phyloP scores from a whole-genome alignment of 306 rosid species.

The Casuarina glauca region DNA sequence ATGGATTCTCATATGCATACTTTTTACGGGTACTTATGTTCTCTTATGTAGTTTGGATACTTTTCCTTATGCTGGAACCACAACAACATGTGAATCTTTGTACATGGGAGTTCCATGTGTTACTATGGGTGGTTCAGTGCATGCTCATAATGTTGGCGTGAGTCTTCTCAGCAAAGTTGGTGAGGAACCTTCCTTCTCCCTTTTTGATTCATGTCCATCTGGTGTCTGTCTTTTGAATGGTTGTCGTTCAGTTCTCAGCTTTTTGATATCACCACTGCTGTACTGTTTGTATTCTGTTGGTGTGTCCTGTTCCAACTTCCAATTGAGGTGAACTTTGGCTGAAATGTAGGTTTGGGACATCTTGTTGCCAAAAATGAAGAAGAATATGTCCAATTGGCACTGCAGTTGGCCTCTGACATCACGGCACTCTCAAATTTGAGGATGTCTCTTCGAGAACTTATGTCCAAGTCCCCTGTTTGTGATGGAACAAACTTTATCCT shows the following conservation, averaged over 20 bases:
- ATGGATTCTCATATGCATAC: conserved; percentile 10
- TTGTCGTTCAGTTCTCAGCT: conserved; percentile 10
- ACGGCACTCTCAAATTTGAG: conserved; percentile 73
- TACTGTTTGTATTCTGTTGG: not conserved
- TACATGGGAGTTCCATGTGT: conserved; percentile 99
- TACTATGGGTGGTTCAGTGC: conserved; percentile 95
- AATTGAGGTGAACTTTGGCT: conserved; percentile 16
- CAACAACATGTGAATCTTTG: conserved; percentile 94
- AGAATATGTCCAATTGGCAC: conserved; percentile 79
- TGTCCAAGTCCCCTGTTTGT: conserved; percentile 84
- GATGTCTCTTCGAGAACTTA: conserved; percentile 76
- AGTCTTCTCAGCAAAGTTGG: conserved; percentile 97
- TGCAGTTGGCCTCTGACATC: conserved; percentile 83
- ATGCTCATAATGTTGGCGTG: conserved; percentile 98
- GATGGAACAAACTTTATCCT: conserved; percentile 67
- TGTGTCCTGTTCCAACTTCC: conserved; percentile 17
- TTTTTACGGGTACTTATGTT: conserved; percentile 11
- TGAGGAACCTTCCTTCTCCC: conserved; percentile 37
- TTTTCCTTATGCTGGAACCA: conserved; percentile 98
- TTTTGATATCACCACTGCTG: not conserved
- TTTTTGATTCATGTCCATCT: conserved; percentile 9
- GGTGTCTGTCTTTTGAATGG: conserved; percentile 6
- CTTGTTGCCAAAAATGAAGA: conserved; percentile 81
- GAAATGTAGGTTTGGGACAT: conserved; percentile 60
- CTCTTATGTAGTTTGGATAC: conserved; percentile 83